Percentiles rank a stretch among this genome's conserved stretches.
Conservation (phyloP, 2,329 filamentous ascomycete species). For the Arachnomyces sp. region DNA sequence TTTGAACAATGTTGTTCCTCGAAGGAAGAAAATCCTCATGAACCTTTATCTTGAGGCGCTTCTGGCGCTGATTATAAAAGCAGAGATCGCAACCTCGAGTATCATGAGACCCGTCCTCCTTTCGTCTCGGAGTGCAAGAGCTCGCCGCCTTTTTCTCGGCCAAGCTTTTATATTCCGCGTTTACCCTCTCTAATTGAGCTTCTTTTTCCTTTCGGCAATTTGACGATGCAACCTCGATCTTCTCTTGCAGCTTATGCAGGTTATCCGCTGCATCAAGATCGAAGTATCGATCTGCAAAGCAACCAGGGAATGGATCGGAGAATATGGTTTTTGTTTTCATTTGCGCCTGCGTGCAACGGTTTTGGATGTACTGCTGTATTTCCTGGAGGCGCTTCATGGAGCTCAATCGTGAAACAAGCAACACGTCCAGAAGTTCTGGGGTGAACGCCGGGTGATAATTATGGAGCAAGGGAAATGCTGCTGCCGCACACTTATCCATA, state of each 20-base stretch:
- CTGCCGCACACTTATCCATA: conserved; percentile 44
- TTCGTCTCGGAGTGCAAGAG: conserved; percentile 24
- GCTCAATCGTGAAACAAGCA: conserved; percentile 42
- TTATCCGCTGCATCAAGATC: conserved; percentile 16
- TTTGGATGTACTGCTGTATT: conserved; percentile 45
- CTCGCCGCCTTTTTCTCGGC: conserved; percentile 23
- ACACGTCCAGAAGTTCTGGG: conserved; percentile 44
- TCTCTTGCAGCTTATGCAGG: conserved; percentile 23
- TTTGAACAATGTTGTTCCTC: conserved; percentile 16
- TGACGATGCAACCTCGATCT: conserved; percentile 29
- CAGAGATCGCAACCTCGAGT: conserved; percentile 39
- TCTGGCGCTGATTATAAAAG: conserved; percentile 24
- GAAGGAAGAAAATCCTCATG: conserved; percentile 46
- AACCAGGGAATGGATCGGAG: conserved; percentile 33
- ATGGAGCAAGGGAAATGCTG: conserved; percentile 35
- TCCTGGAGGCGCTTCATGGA: conserved; percentile 46
- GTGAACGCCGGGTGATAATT: conserved; percentile 47
- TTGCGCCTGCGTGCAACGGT: conserved; percentile 23
- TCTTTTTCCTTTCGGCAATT: conserved; percentile 26
- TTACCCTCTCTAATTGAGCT: conserved; percentile 28
- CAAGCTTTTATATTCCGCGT: conserved; percentile 29
- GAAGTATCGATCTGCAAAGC: conserved; percentile 43
- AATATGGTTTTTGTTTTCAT: conserved; percentile 39
- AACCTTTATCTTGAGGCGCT: conserved; percentile 37
- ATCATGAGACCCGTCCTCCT: conserved; percentile 21